Evolutionary conservation across 257 asterid species (phyloP).

Genomic region (Forsythia suspensa): DNA sequence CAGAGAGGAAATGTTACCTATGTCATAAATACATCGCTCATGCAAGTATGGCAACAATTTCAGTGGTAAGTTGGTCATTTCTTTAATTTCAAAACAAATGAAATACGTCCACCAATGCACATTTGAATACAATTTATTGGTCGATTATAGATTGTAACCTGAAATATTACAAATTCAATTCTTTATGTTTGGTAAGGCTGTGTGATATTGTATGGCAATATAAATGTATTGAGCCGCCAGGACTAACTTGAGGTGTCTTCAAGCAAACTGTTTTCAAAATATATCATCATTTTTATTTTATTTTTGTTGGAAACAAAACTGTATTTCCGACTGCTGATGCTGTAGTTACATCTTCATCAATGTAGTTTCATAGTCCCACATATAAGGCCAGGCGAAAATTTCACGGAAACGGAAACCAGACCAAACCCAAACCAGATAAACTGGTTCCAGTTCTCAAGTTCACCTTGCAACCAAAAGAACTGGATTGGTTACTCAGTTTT

Average conservation of each 20-base stretch:
- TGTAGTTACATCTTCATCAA: constrained; percentile 2
- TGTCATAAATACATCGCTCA: background rate
- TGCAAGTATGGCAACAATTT: background rate
- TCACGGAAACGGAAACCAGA: background rate
- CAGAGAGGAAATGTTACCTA: background rate
- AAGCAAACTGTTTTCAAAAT: constrained; percentile 6
- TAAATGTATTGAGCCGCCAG: background rate
- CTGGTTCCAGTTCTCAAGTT: background rate
- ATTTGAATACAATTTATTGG: background rate
- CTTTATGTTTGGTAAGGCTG: background rate
- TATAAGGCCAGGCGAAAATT: background rate
- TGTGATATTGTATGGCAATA: background rate
- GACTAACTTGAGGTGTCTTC: background rate
- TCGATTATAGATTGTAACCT: background rate
- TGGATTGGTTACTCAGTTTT: background rate
- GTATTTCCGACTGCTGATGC: background rate
- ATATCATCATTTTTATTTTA: background rate
- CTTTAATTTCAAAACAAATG: background rate
- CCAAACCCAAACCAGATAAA: background rate
- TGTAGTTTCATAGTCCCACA: background rate
- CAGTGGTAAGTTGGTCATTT: background rate
- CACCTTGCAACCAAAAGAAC: background rate
- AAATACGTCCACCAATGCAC: background rate
- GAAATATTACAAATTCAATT: background rate
- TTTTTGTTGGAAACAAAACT: background rate